Evolutionary conservation across 148 eudicot species (phyloP), one percentile per base, ranked within the genome.

Genomic region (Amaranthus cruentus): DNA sequence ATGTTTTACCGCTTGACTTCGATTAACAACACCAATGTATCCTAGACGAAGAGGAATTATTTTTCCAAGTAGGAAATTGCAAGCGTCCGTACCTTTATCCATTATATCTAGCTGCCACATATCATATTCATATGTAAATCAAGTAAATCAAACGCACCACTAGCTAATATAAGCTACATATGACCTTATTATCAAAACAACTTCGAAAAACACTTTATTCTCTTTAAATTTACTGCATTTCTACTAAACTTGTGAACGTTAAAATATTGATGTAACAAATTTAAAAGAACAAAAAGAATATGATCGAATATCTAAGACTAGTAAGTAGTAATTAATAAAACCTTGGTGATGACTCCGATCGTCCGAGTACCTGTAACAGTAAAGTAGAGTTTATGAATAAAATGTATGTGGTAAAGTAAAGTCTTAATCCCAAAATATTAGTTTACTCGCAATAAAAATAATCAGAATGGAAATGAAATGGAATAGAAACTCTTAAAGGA

Each of bases 261-360:
- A 28, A 1, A 28, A 28, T 28, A 28, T 28, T 28, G 1, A 21
- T 46, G n/a, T 47, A 48, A 47, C 9, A 0, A 8, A 66, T 62
- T 47, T 48, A 62, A 6, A 62, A 62, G n/a, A n/a, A n/a, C n/a
- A n/a, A n/a, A n/a, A n/a, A n/a, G n/a, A n/a, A n/a, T n/a, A n/a
- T n/a, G 2, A 48, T 48, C 69, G 49, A 54, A 13, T 66, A 66
- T 49, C 12, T n/a, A 48, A 54, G 10, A 67, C 70, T n/a, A n/a
- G n/a, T n/a, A n/a, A n/a, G n/a, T n/a, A 49, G 7, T 5, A 15
- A 48, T n/a, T 9, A 15, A 50, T 44, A 50, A 1, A 49, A 81
- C 90, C 90, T 84, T 87, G 57, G 90, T 81, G 65, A 87, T 84
- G 67, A 87, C 85, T 12, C 88, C 88, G 73, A 87, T 87, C 53